phyloP scores from a whole-genome alignment of 2,329 filamentous ascomycete species.

The Nemania abortiva region DNA sequence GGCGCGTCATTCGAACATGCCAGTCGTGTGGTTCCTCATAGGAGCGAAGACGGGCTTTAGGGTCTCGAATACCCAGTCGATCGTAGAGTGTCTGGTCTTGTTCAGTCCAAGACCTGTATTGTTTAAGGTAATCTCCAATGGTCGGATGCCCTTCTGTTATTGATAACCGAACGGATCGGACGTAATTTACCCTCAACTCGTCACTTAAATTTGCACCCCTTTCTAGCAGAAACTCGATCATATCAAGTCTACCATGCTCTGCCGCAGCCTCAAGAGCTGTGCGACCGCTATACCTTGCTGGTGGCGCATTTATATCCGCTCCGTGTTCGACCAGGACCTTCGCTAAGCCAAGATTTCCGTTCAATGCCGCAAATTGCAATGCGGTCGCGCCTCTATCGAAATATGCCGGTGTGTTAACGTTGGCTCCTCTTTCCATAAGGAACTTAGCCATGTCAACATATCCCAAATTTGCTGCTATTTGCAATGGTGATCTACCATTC shows the following conservation, averaged over 20 bases:
- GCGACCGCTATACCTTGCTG: neutral
- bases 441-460: neutral
- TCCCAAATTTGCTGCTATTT: neutral
- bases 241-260: slow-evolving; percentile 27
- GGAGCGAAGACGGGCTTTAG: too few species aligned
- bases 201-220: too few species aligned
- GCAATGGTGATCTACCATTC: neutral
- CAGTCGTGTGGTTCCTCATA: too few species aligned
- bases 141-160: too few species aligned
- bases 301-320: slow-evolving; percentile 28
- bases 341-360: slow-evolving; percentile 12
- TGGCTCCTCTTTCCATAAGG: neutral
- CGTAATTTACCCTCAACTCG: too few species aligned
- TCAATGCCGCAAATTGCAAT: neutral
- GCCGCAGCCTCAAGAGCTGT: slow-evolving; percentile 33
- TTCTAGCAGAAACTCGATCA: too few species aligned
- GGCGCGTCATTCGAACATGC: too few species aligned
- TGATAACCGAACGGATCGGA: too few species aligned
- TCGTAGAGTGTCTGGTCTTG: too few species aligned
- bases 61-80: too few species aligned
- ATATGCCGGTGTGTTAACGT: neutral
- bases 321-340: slow-evolving; percentile 4
- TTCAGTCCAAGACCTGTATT: too few species aligned
- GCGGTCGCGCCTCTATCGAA: neutral
- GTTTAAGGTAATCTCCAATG: too few species aligned